phyloP scores from a whole-genome alignment of 2,329 filamentous ascomycete species.

The Graphilbum fragrans region DNA sequence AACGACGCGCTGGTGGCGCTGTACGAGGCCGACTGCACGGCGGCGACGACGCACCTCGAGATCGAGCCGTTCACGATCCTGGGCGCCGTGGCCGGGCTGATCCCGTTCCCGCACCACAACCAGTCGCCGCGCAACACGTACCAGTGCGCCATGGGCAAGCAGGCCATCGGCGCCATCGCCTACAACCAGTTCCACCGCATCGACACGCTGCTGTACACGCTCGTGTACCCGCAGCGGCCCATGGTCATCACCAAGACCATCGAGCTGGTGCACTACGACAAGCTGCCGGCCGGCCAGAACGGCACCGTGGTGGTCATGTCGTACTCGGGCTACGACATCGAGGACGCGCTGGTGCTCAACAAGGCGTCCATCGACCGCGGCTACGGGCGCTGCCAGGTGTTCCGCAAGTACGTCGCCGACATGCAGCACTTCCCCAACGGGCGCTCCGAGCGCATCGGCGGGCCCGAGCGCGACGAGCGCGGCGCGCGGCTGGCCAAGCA shows the following conservation, averaged over 20 bases:
- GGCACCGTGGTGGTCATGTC: conserved; percentile 99
- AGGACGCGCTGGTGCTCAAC: conserved; percentile 93
- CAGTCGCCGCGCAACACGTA: conserved; percentile 98
- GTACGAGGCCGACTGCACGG: conserved; percentile 73
- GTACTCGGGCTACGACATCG: conserved; percentile 97
- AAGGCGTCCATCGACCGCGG: conserved; percentile 92
- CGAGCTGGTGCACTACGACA: conserved; percentile 92
- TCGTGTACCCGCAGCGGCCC: conserved; percentile 94
- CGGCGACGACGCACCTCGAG: conserved; percentile 83
- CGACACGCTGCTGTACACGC: conserved; percentile 87
- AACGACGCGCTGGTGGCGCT: conserved; percentile 91
- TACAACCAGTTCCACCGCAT: conserved; percentile 98
- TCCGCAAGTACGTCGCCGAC: conserved; percentile 81
- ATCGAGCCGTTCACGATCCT: conserved; percentile 97
- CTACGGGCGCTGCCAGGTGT: conserved; percentile 95
- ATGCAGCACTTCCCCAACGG: conserved; percentile 85
- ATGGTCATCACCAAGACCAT: conserved; percentile 98
- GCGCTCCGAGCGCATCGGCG: conserved; percentile 53
- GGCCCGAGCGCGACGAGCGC: conserved; percentile 47
- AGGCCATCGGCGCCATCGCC: conserved; percentile 96
- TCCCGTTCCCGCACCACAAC: conserved; percentile 97
- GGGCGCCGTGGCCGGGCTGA: conserved; percentile 87
- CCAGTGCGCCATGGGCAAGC: conserved; percentile 99
- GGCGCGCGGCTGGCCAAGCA: conserved; percentile 55
- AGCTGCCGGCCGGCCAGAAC: conserved; percentile 91